Conservation (phyloP, 108 stramenopile genomes). For the Epithemia pelagica region DNA sequence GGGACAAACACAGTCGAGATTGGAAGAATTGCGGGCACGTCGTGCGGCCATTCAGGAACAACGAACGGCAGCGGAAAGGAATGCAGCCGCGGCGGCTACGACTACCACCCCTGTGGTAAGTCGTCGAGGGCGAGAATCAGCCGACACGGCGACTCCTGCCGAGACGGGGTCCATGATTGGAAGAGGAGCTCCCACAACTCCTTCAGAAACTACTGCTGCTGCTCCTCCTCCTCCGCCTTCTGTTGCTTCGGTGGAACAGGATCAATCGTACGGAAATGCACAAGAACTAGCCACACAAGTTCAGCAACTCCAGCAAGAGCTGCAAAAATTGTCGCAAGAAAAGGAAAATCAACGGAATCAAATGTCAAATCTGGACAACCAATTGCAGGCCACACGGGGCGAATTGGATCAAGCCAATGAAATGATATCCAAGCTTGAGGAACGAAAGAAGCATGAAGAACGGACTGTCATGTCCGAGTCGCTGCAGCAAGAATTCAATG, state of each 20-base stretch:
- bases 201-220: slow-evolving; percentile 5
- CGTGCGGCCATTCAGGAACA: slow-evolving; percentile 24
- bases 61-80: not conserved
- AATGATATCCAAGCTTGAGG: not conserved
- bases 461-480: not conserved
- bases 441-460: not conserved
- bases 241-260: not conserved
- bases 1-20: slow-evolving; percentile 6
- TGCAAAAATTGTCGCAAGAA: no score
- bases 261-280: no score
- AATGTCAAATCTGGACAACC: not conserved
- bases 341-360: no score
- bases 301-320: no score
- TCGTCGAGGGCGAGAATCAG: slow-evolving; percentile 2
- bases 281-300: no score
- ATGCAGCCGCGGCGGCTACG: slow-evolving; percentile 10
- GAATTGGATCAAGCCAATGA: not conserved
- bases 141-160: not conserved
- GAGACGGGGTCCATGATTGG: no score
- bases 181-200: not conserved
- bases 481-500: slow-evolving; percentile 4
- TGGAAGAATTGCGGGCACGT: slow-evolving; percentile 38
- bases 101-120: slow-evolving; percentile 4
- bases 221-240: slow-evolving; percentile 10
- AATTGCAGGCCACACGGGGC: not conserved